phyloP scores from a whole-genome alignment of 306 rosid genomes.

The Heteromeles arbutifolia region DNA sequence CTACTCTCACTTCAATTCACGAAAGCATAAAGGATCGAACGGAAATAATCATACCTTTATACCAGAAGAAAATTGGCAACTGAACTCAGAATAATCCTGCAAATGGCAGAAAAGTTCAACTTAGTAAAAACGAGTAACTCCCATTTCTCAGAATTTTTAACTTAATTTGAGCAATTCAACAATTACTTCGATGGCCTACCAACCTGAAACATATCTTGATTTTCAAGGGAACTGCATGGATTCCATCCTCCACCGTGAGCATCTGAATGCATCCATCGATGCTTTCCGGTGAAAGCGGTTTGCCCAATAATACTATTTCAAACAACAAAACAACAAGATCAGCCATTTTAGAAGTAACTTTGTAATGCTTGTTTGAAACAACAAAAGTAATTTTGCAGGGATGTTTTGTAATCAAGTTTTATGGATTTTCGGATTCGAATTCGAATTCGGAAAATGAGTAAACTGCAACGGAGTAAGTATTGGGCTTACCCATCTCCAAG shows the following conservation, averaged over 20 bases:
- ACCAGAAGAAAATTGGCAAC: slow-evolving; percentile 54
- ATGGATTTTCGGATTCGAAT: not conserved
- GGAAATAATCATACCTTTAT: slow-evolving; percentile 52
- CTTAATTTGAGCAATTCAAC: not conserved
- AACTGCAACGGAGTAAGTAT: not conserved
- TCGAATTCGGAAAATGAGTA: not conserved
- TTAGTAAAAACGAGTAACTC: slow-evolving; percentile 4
- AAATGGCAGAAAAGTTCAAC: slow-evolving; percentile 11
- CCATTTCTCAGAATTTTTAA: not conserved
- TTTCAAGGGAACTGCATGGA: slow-evolving; percentile 17
- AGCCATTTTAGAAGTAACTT: not conserved
- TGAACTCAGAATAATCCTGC: slow-evolving; percentile 45
- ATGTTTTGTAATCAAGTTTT: not conserved
- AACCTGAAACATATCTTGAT: slow-evolving; percentile 32
- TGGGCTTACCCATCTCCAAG: slow-evolving; percentile 73
- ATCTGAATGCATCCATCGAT: slow-evolving; percentile 64
- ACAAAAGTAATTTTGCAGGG: not conserved
- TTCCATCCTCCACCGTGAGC: slow-evolving; percentile 29
- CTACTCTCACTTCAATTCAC: not conserved
- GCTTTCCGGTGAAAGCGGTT: slow-evolving; percentile 66
- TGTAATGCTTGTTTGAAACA: not conserved
- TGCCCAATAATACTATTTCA: slow-evolving; percentile 56
- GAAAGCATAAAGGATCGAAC: not conserved
- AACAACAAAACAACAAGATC: slow-evolving; percentile 10
- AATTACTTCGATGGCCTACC: not conserved